Evolutionary conservation across 176 grass and related monocot genomes (phyloP).

Genomic region (Bothriochloa decipiens): DNA sequence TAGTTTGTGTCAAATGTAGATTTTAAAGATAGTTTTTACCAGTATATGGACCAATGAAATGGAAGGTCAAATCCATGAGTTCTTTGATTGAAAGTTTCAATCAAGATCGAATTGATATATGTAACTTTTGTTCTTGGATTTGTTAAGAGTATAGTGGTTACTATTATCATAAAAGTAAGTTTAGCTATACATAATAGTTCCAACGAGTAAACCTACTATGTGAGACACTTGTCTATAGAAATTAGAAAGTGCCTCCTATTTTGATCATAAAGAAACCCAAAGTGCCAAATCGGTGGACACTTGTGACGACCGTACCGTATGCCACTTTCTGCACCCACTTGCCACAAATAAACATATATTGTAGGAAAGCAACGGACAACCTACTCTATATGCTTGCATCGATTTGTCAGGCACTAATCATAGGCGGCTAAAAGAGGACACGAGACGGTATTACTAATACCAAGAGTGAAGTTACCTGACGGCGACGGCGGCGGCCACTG

Average conservation of each 20-base stretch:
- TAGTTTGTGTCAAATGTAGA: not conserved
- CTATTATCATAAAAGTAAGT: not conserved
- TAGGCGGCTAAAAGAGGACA: too few species aligned
- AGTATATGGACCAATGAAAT: not conserved
- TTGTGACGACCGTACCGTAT: not conserved
- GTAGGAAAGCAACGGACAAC: not conserved
- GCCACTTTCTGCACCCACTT: slow-evolving; percentile 13
- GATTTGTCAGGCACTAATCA: too few species aligned
- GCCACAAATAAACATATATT: slow-evolving; percentile 1
- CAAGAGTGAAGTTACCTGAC: too few species aligned
- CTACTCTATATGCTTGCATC: not conserved
- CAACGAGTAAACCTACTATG: not conserved
- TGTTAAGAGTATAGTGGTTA: too few species aligned
- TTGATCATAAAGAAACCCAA: not conserved
- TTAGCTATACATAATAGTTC: too few species aligned
- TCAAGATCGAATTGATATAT: not conserved
- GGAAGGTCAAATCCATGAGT: not conserved
- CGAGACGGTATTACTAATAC: too few species aligned
- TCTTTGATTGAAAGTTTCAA: not conserved
- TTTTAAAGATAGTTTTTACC: not conserved
- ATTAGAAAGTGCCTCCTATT: not conserved
- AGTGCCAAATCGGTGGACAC: not conserved
- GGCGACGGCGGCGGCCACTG: too few species aligned
- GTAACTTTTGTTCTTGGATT: not conserved
- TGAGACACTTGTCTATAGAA: not conserved